Base-by-base conservation (phyloP, 345 rosid genomes). In the Arabis alpina region DNA sequence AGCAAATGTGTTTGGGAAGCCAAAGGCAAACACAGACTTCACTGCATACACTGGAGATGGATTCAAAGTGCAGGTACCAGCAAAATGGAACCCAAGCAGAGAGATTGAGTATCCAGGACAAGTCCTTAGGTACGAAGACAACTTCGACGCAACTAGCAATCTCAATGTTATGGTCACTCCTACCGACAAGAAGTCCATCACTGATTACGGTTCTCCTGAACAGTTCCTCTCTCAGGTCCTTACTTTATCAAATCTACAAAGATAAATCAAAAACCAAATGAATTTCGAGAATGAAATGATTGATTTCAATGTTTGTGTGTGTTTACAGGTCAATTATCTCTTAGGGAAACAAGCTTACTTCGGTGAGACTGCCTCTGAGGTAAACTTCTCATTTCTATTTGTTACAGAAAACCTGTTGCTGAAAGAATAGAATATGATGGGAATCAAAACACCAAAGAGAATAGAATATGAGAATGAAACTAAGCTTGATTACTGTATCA, bases 71-170 rank as follows among this genome's bases (percentile, higher is more conserved):
- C 74, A 60, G 50, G 69, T 91, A 24, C 99, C 99, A 25, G 40
- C 97, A 23, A 94, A 94, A 76, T 91, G 97, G 99, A 94, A 88
- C 80, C 97, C 95, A 14, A 91, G 95, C 87, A 89, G 84, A 63
- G 99, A 91, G 79, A 58, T 61, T 3, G 99, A 94, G 81, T 94
- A 14, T 82, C 96, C 97, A 0, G 99, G 99, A 50, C 99, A 91
- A 75, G 96, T 94, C 40, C 87, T 91, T 3, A 83, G 99, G 71
- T 91, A 80, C 15, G 97, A 94, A 81, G 97, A 94, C 84, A 94
- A 94, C 83, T 91, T 88, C 36, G 99, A 94, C 43, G 1, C 88
- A 15, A 89, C 76, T 72, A 89, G 81, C 85, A 75, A 84, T 54
- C 71, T 94, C 64, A 4, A 83, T 30, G 93, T 94, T 61, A 88